Conservation (phyloP, 257 asterid genomes). For the Solanum corneliomulleri region DNA sequence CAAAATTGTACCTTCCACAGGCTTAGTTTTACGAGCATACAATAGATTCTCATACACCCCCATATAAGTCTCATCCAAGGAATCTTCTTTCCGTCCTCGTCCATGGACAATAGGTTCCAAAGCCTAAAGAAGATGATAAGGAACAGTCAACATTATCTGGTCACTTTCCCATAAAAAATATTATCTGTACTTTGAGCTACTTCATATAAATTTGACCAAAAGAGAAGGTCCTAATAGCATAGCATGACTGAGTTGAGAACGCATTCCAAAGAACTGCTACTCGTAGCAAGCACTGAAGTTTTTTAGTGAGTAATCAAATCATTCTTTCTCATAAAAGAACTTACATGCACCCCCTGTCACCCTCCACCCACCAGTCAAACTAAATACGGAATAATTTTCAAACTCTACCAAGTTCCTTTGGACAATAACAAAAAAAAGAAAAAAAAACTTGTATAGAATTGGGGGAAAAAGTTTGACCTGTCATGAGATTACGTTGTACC, state of each 20-base stretch:
- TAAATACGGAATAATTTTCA: not conserved
- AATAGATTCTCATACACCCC: constrained; percentile 77
- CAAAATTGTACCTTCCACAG: constrained; percentile 64
- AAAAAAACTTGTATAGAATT: not conserved
- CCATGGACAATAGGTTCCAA: constrained; percentile 89
- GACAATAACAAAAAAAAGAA: not conserved
- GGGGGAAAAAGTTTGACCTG: not conserved
- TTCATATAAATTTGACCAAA: not conserved
- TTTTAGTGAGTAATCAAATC: not conserved
- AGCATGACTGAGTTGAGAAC: not conserved
- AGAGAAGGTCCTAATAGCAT: not conserved
- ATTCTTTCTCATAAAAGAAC: not conserved
- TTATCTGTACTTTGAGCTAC: not conserved
- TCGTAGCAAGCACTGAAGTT: not conserved
- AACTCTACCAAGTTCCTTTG: not conserved
- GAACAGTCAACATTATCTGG: not conserved
- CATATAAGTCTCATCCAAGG: constrained; percentile 72
- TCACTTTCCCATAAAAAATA: not conserved
- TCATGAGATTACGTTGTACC: not conserved
- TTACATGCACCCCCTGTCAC: not conserved
- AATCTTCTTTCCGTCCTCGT: constrained; percentile 82
- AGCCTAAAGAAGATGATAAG: constrained; percentile 23
- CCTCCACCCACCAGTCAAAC: not conserved
- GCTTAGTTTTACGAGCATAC: constrained; percentile 84
- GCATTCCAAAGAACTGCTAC: not conserved